Percentiles rank a stretch among this genome's conserved stretches.
These are phyloP conservation scores for Bjerkandera adusta DNA, from an alignment of 1,284 basidiomycete genomes.

Conservation along the genomic window DNA sequence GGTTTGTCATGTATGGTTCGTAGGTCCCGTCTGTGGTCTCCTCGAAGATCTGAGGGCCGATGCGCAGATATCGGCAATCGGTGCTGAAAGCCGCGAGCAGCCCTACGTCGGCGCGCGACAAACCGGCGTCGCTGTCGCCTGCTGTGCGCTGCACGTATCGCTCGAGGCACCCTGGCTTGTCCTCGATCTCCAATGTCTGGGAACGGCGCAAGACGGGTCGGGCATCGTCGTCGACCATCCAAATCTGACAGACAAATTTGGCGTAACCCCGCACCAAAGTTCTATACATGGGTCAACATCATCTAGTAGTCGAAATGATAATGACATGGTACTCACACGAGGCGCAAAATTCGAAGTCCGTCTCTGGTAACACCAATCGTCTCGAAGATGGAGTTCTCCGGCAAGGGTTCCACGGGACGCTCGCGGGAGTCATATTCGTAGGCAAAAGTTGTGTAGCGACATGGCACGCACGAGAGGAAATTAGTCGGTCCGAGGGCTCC, in stretches of 20 bases:
- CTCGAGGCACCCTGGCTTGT: not conserved
- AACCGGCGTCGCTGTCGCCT: not conserved
- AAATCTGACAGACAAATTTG: not conserved
- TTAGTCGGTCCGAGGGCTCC: conserved; percentile 4
- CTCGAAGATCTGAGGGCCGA: not conserved
- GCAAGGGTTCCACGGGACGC: too few species aligned
- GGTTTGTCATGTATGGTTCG: not conserved
- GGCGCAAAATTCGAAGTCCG: too few species aligned
- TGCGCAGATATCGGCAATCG: conserved; percentile 1
- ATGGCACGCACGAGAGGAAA: conserved; percentile 1
- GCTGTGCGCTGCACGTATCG: not conserved
- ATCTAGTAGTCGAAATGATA: too few species aligned
- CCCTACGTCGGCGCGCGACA: not conserved
- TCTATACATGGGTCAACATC: too few species aligned
- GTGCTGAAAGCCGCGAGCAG: not conserved
- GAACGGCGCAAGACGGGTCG: not conserved
- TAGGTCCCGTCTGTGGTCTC: not conserved
- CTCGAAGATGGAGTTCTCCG: too few species aligned
- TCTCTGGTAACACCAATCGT: too few species aligned
- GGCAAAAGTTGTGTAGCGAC: conserved; percentile 4
- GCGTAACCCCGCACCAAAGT: not conserved
- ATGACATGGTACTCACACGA: too few species aligned
- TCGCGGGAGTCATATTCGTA: too few species aligned
- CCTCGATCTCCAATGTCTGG: not conserved
- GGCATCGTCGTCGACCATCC: not conserved